These are phyloP conservation scores for Annulohypoxylon stygium DNA, from an alignment of 495 filamentous ascomycete species.

Conservation along the genomic window DNA sequence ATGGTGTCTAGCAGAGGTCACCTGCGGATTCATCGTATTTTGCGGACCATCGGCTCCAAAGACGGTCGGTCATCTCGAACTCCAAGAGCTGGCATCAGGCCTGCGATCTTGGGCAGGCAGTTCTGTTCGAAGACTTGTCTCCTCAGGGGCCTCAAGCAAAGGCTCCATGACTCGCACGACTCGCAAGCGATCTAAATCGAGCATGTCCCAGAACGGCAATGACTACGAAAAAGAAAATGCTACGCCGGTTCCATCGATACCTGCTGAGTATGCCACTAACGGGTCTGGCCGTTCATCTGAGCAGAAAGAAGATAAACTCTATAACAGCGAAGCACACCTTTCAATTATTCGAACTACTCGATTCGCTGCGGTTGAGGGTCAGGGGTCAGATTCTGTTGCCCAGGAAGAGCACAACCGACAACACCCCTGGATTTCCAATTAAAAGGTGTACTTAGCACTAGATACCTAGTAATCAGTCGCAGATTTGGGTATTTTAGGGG, in stretches of 20 bases:
- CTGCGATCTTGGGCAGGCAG: slow-evolving; percentile 3
- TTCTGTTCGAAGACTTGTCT: background rate
- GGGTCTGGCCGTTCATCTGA: background rate
- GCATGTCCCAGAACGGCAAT: background rate
- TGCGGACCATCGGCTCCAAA: background rate
- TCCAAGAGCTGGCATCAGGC: background rate
- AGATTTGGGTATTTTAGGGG: background rate
- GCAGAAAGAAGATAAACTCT: background rate
- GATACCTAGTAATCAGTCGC: background rate
- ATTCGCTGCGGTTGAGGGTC: background rate
- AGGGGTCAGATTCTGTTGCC: background rate
- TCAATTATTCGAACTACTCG: background rate
- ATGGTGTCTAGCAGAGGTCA: slow-evolving; percentile 6
- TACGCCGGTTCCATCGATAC: background rate
- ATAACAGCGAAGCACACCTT: background rate
- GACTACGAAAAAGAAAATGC: background rate
- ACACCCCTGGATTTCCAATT: background rate
- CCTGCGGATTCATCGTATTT: slow-evolving; percentile 1
- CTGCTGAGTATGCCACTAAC: background rate
- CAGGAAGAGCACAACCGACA: slow-evolving; percentile 3
- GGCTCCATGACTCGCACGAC: background rate
- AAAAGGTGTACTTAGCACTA: background rate
- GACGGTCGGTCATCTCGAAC: background rate
- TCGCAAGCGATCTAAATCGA: background rate
- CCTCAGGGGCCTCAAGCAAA: background rate